These are phyloP conservation scores for Corinectria fuckeliana DNA, from an alignment of 2,329 filamentous ascomycete species.

Conservation along the genomic window DNA sequence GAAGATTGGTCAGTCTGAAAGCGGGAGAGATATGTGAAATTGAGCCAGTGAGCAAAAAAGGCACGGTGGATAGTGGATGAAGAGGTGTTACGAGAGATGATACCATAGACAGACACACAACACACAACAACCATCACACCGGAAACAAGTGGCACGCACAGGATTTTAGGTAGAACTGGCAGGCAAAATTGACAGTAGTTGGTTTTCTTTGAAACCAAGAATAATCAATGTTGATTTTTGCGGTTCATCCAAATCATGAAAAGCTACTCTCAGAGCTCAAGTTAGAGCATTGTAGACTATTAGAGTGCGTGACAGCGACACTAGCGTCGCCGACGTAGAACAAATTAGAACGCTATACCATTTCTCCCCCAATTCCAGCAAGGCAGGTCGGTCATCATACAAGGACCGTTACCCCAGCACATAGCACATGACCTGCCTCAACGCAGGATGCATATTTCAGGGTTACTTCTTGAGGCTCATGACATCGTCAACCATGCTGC, in stretches of 20 bases:
- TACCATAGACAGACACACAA: conserved; percentile 37
- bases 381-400: conserved; percentile 12
- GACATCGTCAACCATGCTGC: conserved; percentile 61
- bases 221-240: conserved; percentile 19
- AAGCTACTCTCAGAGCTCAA: conserved; percentile 23
- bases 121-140: conserved; percentile 19
- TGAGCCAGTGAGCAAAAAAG: conserved; percentile 3
- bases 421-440: not conserved
- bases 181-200: conserved; percentile 1
- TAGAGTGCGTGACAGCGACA: conserved; percentile 18
- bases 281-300: conserved; percentile 14
- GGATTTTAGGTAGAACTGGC: conserved; percentile 8
- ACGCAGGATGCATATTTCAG: not conserved
- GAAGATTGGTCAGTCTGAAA: conserved; percentile 9
- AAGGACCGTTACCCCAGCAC: conserved; percentile 1
- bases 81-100: conserved; percentile 39
- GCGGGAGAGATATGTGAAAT: not conserved
- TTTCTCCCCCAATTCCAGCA: conserved; percentile 9
- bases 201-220: conserved; percentile 3
- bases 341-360: conserved; percentile 34
- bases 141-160: conserved; percentile 2
- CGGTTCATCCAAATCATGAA: conserved; percentile 24
- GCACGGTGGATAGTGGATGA: conserved; percentile 15
- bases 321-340: conserved; percentile 19
- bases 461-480: conserved; percentile 29